Conservation (phyloP, 495 filamentous ascomycete species). For the Tuber microsphaerosporum region DNA sequence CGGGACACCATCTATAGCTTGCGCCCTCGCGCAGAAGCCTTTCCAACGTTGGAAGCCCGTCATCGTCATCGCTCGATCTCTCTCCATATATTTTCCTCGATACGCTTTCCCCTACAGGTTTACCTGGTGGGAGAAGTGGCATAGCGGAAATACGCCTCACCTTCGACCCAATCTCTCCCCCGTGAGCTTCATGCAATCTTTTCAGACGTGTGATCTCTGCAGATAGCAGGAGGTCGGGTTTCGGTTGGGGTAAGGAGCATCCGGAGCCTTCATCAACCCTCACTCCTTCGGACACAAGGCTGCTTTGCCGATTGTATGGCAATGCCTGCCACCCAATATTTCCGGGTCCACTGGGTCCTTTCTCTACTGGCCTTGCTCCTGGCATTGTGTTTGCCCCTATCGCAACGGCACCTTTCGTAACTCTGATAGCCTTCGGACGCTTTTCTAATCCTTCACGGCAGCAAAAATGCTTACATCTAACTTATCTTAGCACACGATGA, state of each 20-base stretch:
- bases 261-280: neutral
- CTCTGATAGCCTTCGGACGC: constrained; percentile 55
- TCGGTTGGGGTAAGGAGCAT: neutral
- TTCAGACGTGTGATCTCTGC: neutral
- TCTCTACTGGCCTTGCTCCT: neutral
- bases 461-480: constrained; percentile 71
- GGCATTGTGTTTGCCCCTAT: constrained; percentile 31
- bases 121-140: neutral
- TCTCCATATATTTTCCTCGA: neutral
- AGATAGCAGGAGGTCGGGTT: neutral
- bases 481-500: constrained; percentile 40
- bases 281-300: neutral
- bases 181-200: neutral
- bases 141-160: neutral
- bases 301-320: neutral
- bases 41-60: neutral
- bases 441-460: constrained; percentile 84
- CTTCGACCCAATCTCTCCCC: neutral
- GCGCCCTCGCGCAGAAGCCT: neutral
- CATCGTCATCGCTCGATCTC: neutral
- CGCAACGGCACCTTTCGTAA: neutral
- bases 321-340: neutral
- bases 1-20: neutral
- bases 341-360: neutral
- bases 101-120: neutral